A percentile compares a stretch with the other conserved stretches of the same genome.
These are phyloP conservation scores for Tetrahymena thermophila DNA, from an alignment of 73 alveolate genomes.

Conservation along the genomic window DNA sequence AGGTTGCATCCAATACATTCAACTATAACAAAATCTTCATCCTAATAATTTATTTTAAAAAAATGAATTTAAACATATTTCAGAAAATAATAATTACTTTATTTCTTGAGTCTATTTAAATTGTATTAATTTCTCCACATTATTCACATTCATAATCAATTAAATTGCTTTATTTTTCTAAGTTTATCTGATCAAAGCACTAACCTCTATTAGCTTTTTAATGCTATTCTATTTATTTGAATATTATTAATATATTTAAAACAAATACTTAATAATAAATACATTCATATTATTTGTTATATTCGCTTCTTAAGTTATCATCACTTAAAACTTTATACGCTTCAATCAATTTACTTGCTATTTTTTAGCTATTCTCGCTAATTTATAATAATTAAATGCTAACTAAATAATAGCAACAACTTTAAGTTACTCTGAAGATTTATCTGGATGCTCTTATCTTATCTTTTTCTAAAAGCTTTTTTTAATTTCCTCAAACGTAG, in stretches of 20 bases:
- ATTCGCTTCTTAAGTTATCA: neutral
- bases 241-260: neutral
- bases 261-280: neutral
- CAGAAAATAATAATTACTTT: neutral
- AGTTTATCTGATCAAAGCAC: neutral
- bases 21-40: neutral
- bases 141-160: neutral
- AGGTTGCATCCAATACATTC: neutral
- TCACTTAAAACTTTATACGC: neutral
- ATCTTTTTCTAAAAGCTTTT: neutral
- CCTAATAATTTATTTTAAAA: neutral
- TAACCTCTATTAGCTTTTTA: neutral
- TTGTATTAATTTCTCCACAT: neutral
- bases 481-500: neutral
- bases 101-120: neutral
- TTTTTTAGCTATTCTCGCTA: neutral
- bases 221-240: neutral
- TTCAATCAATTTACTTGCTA: neutral
- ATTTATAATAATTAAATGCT: neutral
- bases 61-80: neutral
- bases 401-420: neutral
- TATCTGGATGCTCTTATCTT: neutral
- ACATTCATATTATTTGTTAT: neutral
- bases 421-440: neutral
- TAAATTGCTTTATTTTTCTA: neutral